A percentile compares a stretch with the other conserved stretches of the same genome.
Conservation (phyloP, 2,329 filamentous ascomycete species). For the Botrytis galanthina region DNA sequence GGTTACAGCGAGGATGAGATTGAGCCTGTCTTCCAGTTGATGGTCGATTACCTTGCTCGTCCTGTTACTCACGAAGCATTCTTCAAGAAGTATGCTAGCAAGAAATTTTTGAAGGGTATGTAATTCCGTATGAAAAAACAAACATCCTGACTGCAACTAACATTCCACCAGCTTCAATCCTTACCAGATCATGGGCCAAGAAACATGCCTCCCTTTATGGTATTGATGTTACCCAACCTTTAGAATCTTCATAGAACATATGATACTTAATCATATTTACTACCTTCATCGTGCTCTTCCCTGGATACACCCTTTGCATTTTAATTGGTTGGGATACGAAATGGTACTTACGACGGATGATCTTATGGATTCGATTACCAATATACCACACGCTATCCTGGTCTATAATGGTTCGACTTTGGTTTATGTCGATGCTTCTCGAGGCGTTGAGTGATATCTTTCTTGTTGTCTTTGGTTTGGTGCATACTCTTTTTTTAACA, state of each 20-base stretch:
- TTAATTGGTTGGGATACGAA: slow-evolving; percentile 39
- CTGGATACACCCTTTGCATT: slow-evolving; percentile 38
- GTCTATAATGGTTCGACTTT: slow-evolving; percentile 18
- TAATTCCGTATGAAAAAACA: slow-evolving; percentile 9
- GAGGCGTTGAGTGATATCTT: slow-evolving; percentile 17
- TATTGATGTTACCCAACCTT: slow-evolving; percentile 42
- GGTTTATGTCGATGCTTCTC: slow-evolving; percentile 18
- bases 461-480: slow-evolving; percentile 16
- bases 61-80: slow-evolving; percentile 94
- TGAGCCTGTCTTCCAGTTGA: slow-evolving; percentile 84
- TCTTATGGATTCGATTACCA: slow-evolving; percentile 21
- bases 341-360: slow-evolving; percentile 36
- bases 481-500: slow-evolving; percentile 15
- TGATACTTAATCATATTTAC: slow-evolving; percentile 29
- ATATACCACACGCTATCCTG: slow-evolving; percentile 15
- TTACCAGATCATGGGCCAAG: slow-evolving; percentile 92
- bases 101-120: slow-evolving; percentile 97
- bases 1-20: slow-evolving; percentile 94
- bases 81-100: slow-evolving; percentile 99
- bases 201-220: slow-evolving; percentile 62
- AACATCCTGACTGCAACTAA: slow-evolving; percentile 25
- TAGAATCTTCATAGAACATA: slow-evolving; percentile 35
- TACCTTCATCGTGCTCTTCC: slow-evolving; percentile 34
- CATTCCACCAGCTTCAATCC: slow-evolving; percentile 69
- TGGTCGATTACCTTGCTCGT: slow-evolving; percentile 93